A percentile compares a stretch with the other conserved stretches of the same genome.
These are phyloP conservation scores for Epichloe festucae DNA, from an alignment of 2,329 filamentous ascomycete species.

Conservation along the genomic window DNA sequence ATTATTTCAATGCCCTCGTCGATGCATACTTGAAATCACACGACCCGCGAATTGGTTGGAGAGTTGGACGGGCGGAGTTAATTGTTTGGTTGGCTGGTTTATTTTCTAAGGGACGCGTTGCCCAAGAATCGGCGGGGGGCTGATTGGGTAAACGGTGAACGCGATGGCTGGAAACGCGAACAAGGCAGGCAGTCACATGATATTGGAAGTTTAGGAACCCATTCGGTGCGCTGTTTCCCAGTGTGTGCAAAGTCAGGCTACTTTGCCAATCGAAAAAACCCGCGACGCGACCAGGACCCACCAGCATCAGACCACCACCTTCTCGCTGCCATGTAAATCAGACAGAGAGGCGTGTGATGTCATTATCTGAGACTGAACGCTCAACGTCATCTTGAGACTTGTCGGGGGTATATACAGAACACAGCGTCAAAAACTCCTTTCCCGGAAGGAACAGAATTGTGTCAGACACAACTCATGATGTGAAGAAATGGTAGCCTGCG, in stretches of 20 bases:
- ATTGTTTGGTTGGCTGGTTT: background rate
- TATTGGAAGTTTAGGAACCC: background rate
- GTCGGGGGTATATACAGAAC: constrained; percentile 3
- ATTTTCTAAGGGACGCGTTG: constrained; percentile 6
- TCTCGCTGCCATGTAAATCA: background rate
- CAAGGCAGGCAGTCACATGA: constrained; percentile 24
- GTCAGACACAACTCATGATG: background rate
- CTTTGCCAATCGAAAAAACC: background rate
- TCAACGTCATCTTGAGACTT: background rate
- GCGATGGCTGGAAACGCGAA: constrained; percentile 20
- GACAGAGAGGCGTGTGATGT: too few relatives aligned
- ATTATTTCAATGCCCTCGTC: background rate
- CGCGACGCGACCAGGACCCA: background rate
- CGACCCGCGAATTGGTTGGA: too few relatives aligned
- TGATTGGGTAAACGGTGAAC: background rate
- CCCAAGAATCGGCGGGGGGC: background rate
- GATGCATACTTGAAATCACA: background rate
- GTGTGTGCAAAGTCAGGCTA: background rate
- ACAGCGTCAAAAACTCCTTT: background rate
- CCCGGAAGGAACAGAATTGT: background rate
- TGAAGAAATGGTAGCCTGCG: constrained; percentile 10
- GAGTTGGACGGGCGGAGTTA: too few relatives aligned
- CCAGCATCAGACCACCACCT: background rate
- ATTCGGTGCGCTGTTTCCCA: too few relatives aligned
- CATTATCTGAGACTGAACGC: background rate